Percentiles rank a stretch among this genome's conserved stretches.
These are phyloP conservation scores for Stylosanthes scabra DNA, from an alignment of 331 rosid species.

Conservation along the genomic window DNA sequence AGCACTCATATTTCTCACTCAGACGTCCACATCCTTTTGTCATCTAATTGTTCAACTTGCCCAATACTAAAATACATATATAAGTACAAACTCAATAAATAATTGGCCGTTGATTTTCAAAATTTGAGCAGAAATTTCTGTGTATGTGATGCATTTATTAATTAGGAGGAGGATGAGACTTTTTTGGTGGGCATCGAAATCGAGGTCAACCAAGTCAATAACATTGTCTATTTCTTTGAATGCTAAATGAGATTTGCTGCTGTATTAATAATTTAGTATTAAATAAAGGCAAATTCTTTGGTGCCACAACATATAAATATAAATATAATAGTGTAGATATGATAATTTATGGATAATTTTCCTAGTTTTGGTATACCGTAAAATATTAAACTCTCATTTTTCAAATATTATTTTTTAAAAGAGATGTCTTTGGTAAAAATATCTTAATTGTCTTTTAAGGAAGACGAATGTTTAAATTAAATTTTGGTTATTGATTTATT, in stretches of 20 bases:
- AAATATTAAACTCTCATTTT: no score
- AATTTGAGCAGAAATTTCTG: not conserved
- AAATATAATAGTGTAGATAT: no score
- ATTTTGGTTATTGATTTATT: no score
- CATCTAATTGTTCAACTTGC: constrained; percentile 34
- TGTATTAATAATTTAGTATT: not conserved
- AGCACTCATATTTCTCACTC: constrained; percentile 2
- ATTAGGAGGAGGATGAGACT: constrained; percentile 41
- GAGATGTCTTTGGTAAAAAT: no score
- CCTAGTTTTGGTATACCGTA: no score
- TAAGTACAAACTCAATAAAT: not conserved
- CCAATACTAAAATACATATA: not conserved
- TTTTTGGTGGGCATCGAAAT: constrained; percentile 26
- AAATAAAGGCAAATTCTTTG: no score
- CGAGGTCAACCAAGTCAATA: constrained; percentile 67
- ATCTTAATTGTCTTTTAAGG: no score
- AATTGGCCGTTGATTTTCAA: not conserved
- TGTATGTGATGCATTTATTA: constrained; percentile 1
- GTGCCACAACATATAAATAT: no score
- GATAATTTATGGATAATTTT: no score
- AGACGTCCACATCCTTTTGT: constrained; percentile 3
- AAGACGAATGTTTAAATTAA: no score
- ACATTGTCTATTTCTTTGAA: constrained; percentile 10
- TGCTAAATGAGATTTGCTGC: not conserved
- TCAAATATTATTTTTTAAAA: no score